Conservation (phyloP, 2,329 filamentous ascomycete genomes). For the Gremmenia infestans region DNA sequence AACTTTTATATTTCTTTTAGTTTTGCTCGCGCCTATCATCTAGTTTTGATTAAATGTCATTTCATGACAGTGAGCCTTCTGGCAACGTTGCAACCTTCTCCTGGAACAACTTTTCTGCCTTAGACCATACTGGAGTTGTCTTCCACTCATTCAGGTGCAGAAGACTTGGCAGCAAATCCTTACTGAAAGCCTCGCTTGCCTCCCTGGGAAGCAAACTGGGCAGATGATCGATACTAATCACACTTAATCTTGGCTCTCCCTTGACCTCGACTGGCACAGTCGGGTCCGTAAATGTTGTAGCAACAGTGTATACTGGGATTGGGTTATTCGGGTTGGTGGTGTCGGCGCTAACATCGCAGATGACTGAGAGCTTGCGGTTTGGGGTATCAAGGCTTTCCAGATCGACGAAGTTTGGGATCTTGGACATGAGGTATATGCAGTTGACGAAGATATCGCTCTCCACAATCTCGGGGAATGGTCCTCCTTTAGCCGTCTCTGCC, state of each 20-base stretch:
- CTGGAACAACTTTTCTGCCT: slow-evolving; percentile 78
- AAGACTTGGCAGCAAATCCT: slow-evolving; percentile 71
- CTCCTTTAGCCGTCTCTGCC: slow-evolving; percentile 63
- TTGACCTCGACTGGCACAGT: slow-evolving; percentile 68
- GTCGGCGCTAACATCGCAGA: slow-evolving; percentile 76
- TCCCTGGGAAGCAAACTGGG: slow-evolving; percentile 81
- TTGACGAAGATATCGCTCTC: slow-evolving; percentile 76
- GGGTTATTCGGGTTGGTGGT: slow-evolving; percentile 63
- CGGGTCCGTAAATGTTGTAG: slow-evolving; percentile 85
- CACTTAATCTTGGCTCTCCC: slow-evolving; percentile 53
- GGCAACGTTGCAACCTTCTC: slow-evolving; percentile 73
- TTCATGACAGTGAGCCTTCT: background rate
- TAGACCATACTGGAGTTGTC: slow-evolving; percentile 72
- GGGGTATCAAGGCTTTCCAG: slow-evolving; percentile 60
- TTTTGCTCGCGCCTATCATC: background rate
- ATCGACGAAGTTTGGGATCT: slow-evolving; percentile 79
- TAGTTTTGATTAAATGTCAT: background rate
- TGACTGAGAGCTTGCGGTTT: slow-evolving; percentile 68
- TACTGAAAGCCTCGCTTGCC: slow-evolving; percentile 79
- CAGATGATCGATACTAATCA: slow-evolving; percentile 86
- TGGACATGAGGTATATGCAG: slow-evolving; percentile 75
- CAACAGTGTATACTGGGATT: slow-evolving; percentile 76
- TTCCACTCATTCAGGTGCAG: slow-evolving; percentile 71
- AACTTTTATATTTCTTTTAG: background rate
- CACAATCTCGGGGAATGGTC: slow-evolving; percentile 74